Evolutionary conservation across 2,329 filamentous ascomycete genomes (phyloP), one percentile per base, ranked within the genome.

Genomic region (Colletotrichum abscissum): DNA sequence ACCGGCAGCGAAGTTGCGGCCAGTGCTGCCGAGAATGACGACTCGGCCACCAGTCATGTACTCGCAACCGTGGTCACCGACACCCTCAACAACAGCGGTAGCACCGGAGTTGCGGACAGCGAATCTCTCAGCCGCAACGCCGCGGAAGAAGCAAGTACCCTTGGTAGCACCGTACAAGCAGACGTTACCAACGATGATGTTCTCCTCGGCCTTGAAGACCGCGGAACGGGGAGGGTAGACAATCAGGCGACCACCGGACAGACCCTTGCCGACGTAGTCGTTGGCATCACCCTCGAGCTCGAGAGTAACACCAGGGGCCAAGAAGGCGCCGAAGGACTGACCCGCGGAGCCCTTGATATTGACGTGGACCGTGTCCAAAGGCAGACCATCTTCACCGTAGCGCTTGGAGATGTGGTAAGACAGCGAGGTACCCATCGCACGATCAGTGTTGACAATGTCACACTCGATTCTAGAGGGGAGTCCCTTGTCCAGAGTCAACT

Each of bases 31-130:
- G 60, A 98, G 89, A 79, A 97, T 90, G 76, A 98, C 87, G 63
- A 98, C 89, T 80, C 95, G 94, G 81, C 96, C 96, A 82, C 96
- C 96, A 79, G 96, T 98, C 96, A 98, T 98, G 90, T 98, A 98
- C 88, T 98, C 96, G 81, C 95, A 98, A 75, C 95, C 94, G 82
- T 98, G 96, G 83, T 98, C 96, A 88, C 96, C 96, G 76, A 97
- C 91, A 85, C 96, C 96, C 85, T 98, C 96, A 75, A 98, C 95
- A 76, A 98, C 94, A n/a, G 96, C 95, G 33, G 93, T 97, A 63
- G 94, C 96, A 85, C 96, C 96, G 1, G 96, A 98, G 88, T 98
- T 98, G 78, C 96, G 93, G 76, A 98, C 96, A 75, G 95, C 95
- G 82, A 98, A 98, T 80, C 96, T 94, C 88, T 98, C 96, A 55